Percentiles rank a stretch among this genome's conserved stretches.
phyloP scores from a whole-genome alignment of 1,284 basidiomycete genomes.

The Sporisorium reilianum region DNA sequence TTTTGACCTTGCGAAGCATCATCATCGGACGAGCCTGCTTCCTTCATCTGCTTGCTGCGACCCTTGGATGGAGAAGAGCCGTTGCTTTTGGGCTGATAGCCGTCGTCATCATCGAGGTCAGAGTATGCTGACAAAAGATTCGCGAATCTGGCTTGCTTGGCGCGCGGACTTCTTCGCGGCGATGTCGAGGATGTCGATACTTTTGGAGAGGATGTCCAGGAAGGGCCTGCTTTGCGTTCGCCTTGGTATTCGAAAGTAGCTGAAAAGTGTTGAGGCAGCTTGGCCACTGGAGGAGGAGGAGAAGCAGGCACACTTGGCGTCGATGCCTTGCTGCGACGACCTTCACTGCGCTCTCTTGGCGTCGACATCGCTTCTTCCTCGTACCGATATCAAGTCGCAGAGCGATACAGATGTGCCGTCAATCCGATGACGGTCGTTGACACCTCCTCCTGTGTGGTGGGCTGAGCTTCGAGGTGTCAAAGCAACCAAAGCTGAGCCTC shows the following conservation, averaged over 20 bases:
- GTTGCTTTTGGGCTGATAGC: not conserved
- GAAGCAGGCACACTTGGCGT: not conserved
- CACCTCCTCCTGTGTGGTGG: not conserved
- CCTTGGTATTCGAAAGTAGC: slow-evolving; percentile 19
- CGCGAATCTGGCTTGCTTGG: not conserved
- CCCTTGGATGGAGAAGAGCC: slow-evolving; percentile 5
- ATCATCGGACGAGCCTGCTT: not conserved
- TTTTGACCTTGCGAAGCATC: not conserved
- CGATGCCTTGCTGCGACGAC: not conserved
- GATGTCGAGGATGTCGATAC: not conserved
- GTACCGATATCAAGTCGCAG: not conserved
- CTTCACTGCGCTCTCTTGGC: not conserved
- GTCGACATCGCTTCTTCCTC: no score
- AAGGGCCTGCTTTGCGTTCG: not conserved
- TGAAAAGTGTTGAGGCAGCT: slow-evolving; percentile 27
- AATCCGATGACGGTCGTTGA: not conserved
- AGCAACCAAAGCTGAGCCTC: not conserved
- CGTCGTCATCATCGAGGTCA: slow-evolving; percentile 7
- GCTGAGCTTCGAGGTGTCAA: not conserved
- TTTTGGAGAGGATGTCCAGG: not conserved
- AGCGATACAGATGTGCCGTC: not conserved
- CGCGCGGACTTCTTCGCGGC: slow-evolving; percentile 19
- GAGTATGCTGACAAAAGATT: not conserved
- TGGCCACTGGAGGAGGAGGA: not conserved
- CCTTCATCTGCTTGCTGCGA: not conserved